Base-by-base conservation (phyloP, 805 yeast genomes). In the Soucietia sequanensis region DNA sequence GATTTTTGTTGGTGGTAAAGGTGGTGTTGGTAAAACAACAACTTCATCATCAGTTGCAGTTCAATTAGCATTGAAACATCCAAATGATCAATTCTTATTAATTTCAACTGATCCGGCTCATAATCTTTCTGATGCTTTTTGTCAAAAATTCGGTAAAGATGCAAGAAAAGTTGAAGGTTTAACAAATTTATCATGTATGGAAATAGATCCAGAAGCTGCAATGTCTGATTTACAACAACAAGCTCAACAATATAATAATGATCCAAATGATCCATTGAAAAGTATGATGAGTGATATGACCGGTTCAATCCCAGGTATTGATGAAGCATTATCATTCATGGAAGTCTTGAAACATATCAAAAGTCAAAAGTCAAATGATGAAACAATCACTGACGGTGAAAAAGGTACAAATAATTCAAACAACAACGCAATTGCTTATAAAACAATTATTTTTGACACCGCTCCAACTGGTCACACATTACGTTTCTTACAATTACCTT, bases 391-490 rank as follows among this genome's bases (percentile, higher is more conserved):
- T 1, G 45, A 39, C 21, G 41, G 36, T 27, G 35, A 32, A 20
- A 29, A 23, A 15, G 25, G 22, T 12, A 37, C 42, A 9, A 51
- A 46, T 18, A 60, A 56, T 15, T 56, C 54, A 39, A n/a, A n/a
- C n/a, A 38, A 52, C 5, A 48, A 48, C 23, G 46, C 44, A 23
- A 44, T 56, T 30, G 41, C 58, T 20, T 93, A 84, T 58, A 88
- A 85, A 48, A 88, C 95, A 6, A 90, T 93, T 46, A 88, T 93
- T 47, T 93, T 93, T 54, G 99, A 93, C 62, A 93, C 99, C n/a
- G 99, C 99, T 0, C 99, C 99, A 50, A 93, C 99, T 0, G 99
- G 99, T 23, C 99, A 93, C 64, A 93, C 99, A 2, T 71, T 93
- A 50, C 79, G 99, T 54, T 93, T 93, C 62, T 72, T 93, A 59